A percentile compares a stretch with the other conserved stretches of the same genome.
Evolutionary conservation across 805 yeast genomes (phyloP).

Genomic region (Yarrowia sp.): DNA sequence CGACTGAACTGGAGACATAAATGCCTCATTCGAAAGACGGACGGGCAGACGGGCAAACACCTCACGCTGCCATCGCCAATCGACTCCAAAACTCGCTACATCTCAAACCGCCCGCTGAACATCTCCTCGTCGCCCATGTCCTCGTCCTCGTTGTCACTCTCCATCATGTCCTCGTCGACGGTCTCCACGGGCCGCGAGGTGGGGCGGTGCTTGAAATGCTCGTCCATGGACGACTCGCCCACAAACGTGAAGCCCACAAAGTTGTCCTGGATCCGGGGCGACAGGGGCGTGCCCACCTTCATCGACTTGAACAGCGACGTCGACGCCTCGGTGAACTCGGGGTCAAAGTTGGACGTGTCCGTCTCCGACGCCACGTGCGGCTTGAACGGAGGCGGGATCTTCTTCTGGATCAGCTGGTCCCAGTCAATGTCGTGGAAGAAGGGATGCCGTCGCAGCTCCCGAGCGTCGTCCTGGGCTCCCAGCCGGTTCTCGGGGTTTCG

Average conservation of each 20-base stretch:
- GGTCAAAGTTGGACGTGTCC: slow-evolving; percentile 96
- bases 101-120: slow-evolving; percentile 39
- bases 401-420: slow-evolving; percentile 76
- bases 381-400: slow-evolving; percentile 94
- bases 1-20: background rate
- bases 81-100: background rate
- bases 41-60: background rate
- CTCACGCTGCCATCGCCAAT: no score
- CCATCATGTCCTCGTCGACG: slow-evolving; percentile 36
- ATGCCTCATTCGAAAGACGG: background rate
- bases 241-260: slow-evolving; percentile 97
- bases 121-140: slow-evolving; percentile 39
- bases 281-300: slow-evolving; percentile 73
- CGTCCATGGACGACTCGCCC: slow-evolving; percentile 91
- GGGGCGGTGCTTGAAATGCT: slow-evolving; percentile 58
- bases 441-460: slow-evolving; percentile 90
- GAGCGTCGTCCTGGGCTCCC: slow-evolving; percentile 90
- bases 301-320: slow-evolving; percentile 73
- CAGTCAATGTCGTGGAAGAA: slow-evolving; percentile 93
- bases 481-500: slow-evolving; percentile 95
- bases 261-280: slow-evolving; percentile 95
- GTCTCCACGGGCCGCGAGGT: slow-evolving; percentile 33
- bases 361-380: slow-evolving; percentile 91
- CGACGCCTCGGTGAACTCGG: slow-evolving; percentile 93
- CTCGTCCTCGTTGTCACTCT: slow-evolving; percentile 40